Evolutionary conservation across 2,329 filamentous ascomycete genomes (phyloP).

Genomic region (Fusarium clavum): DNA sequence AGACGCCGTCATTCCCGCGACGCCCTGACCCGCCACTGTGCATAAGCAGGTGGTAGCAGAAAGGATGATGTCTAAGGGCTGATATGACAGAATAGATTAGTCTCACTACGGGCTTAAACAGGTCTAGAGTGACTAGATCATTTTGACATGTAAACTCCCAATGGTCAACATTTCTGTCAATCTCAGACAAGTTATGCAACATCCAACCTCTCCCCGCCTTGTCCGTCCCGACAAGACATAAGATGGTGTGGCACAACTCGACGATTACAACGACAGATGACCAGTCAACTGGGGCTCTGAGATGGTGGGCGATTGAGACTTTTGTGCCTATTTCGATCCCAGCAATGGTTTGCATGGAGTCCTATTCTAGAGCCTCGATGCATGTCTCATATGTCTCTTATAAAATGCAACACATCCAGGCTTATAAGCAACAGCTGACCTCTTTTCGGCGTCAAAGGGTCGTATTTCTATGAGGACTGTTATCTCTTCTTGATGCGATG

Average conservation of each 20-base stretch:
- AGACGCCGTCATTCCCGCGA: conserved; percentile 31
- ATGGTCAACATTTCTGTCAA: not conserved
- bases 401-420: conserved; percentile 35
- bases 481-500: not conserved
- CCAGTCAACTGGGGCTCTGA: conserved; percentile 29
- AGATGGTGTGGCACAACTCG: conserved; percentile 32
- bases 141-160: too few relatives aligned
- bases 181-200: conserved; percentile 5
- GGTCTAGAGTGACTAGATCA: too few relatives aligned
- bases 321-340: conserved; percentile 28
- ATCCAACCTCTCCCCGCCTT: conserved; percentile 12
- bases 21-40: conserved; percentile 38
- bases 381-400: conserved; percentile 27
- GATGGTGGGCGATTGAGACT: conserved; percentile 42
- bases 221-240: conserved; percentile 26
- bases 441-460: conserved; percentile 3
- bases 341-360: conserved; percentile 11
- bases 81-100: not conserved
- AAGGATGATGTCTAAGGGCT: not conserved
- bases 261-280: conserved; percentile 34
- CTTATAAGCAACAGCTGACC: conserved; percentile 28
- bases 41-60: conserved; percentile 9
- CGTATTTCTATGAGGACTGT: not conserved
- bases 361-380: conserved; percentile 8
- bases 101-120: not conserved